Base-by-base conservation (phyloP, 139 green algal species). In the Asterochloris sp. region DNA sequence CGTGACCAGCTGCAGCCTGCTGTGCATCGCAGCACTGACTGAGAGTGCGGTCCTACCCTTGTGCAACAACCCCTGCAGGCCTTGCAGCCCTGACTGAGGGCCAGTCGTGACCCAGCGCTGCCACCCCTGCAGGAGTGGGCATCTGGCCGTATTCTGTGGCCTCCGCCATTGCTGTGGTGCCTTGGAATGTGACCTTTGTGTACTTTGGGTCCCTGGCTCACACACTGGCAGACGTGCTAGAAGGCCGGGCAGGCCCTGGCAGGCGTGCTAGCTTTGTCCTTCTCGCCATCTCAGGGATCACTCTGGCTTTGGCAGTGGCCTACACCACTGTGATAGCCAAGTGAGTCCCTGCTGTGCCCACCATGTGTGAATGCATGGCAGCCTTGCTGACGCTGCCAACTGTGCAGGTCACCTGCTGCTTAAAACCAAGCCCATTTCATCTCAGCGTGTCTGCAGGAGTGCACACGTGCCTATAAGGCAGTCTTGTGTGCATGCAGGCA, bases 201-300 rank as follows among this genome's bases (percentile, higher is more conserved):
- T 97, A 97, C 82, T 87, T 96, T 66, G 93, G 93, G 67, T 90
- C 82, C 29, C 78, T 94, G 73, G 89, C 91, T 1, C 84, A 84
- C 78, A 87, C 87, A 73, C 73, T 95, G 63, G 83, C 91, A 4
- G 86, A 90, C 80, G 82, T 92, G 19, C 83, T 92, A 38, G 84
- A 86, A 16, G 87, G 89, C 71, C 63, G 81, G 0, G 47, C 83
- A 19, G 83, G 77, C 15, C 71, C 85, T 17, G 81, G 82, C 76
- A 80, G 76, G 24, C 74, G 26, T 26, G 68, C 76, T 9, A 85
- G 82, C 8, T 71, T 91, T 0, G 26, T 77, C 0, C 75, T 92
- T 28, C 73, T 76, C 10, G 74, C 29, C 16, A 54, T 83, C 15
- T 85, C 74, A 15, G 87, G 85, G 29, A 76, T 85, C 69, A 60